Evolutionary conservation across 2,329 filamentous ascomycete genomes (phyloP).

Genomic region (Metarhizium anisopliae): DNA sequence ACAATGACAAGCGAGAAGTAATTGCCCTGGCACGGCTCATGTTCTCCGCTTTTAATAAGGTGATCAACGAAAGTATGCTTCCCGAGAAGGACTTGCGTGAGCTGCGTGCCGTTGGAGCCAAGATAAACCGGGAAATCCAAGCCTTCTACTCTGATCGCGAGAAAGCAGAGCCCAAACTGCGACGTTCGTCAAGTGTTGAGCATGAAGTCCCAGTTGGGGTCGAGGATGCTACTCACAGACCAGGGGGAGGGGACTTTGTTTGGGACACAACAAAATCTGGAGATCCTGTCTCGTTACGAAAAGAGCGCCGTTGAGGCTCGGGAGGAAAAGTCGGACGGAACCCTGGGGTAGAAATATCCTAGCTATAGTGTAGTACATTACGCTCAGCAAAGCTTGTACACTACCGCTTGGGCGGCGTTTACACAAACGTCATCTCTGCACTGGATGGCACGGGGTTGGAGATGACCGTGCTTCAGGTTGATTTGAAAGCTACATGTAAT

Average conservation of each 20-base stretch:
- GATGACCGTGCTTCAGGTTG: constrained; percentile 1
- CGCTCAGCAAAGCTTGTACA: neutral
- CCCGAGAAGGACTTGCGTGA: constrained; percentile 22
- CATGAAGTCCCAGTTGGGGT: constrained; percentile 7
- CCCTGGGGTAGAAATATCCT: neutral
- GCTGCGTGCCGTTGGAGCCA: constrained; percentile 23
- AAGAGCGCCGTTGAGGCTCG: neutral
- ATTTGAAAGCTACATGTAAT: constrained; percentile 8
- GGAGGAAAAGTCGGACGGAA: neutral
- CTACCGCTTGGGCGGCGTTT: neutral
- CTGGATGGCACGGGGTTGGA: neutral
- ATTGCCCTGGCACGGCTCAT: constrained; percentile 36
- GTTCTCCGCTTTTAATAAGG: constrained; percentile 35
- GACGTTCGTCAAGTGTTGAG: constrained; percentile 4
- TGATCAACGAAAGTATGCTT: constrained; percentile 31
- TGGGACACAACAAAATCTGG: constrained; percentile 23
- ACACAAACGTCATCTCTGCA: neutral
- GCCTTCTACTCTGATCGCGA: constrained; percentile 26
- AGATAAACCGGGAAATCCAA: constrained; percentile 29
- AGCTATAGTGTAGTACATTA: neutral
- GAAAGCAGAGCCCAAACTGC: constrained; percentile 22
- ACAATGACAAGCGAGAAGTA: constrained; percentile 31
- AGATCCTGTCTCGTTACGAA: neutral
- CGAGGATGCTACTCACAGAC: constrained; percentile 5
- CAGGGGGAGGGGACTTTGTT: constrained; percentile 15